Evolutionary conservation across 1,284 basidiomycete genomes (phyloP), one percentile per base, ranked within the genome.

Genomic region (Albatrellus sp.): DNA sequence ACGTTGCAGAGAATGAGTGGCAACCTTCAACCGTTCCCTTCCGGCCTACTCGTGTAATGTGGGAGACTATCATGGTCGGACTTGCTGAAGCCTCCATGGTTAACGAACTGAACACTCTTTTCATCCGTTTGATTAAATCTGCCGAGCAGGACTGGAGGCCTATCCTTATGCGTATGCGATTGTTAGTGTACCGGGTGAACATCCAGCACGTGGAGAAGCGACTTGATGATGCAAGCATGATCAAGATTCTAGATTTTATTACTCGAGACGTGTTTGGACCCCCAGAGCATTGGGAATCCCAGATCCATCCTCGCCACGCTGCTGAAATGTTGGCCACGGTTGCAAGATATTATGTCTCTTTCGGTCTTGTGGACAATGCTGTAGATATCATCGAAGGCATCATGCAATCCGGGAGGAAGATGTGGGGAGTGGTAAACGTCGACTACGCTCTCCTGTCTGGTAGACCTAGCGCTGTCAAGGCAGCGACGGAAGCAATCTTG

Each of bases 31-130:
- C 50, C 7, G 62, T 61, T 1, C 67, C 70, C 17, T 61, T 69
- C 2, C 70, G 70, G 24, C 82, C 82, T 0, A 68, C 75, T 48
- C 48, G 54, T 3, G 49, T 57, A 4, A 70, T 73, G 2, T 83
- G 77, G 76, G 50, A 57, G 2, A 43, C 65, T 13, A 71, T 85
- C 57, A 51, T 83, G 9, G 69, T 76, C 28, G 63, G 66, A 2
- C 66, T 88, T 10, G 70, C 70, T 0, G 55, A 59, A 12, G 55
- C 63, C 6, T 66, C 64, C 12, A 68, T 69, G 56, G 54, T 77
- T 7, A 60, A 64, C 0, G 74, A 83, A 17, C 61, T 82, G 35
- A 80, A 83, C 54, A 59, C 67, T 44, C 49, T 84, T 1, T 75
- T 70, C 44, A 55, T 43, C 9, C 35, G 36, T 12, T 45, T 39